A percentile compares a stretch with the other conserved stretches of the same genome.
phyloP scores from a whole-genome alignment of 208 protist genomes.

The Tritrichomonas musculus region DNA sequence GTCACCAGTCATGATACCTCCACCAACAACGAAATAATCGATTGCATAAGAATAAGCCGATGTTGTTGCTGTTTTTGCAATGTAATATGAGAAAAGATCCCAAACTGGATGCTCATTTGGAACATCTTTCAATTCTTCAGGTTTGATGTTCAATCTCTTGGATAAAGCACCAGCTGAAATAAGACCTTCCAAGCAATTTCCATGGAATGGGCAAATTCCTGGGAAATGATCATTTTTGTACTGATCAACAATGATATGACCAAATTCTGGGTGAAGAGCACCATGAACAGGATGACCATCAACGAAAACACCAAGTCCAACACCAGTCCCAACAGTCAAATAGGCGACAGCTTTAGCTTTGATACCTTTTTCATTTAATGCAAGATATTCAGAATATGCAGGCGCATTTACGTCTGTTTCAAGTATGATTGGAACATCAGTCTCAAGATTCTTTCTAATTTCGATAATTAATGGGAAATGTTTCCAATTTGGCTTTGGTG shows the following conservation, averaged over 20 bases:
- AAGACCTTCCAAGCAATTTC: conserved; percentile 59
- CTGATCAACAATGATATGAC: conserved; percentile 48
- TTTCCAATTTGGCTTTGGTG: neutral
- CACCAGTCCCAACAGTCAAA: conserved; percentile 63
- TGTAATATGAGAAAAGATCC: conserved; percentile 46
- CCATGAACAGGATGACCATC: conserved; percentile 56
- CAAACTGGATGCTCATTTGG: conserved; percentile 55
- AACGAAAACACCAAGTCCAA: conserved; percentile 57
- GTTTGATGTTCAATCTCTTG: conserved; percentile 41
- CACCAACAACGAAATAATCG: conserved; percentile 39
- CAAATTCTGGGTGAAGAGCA: conserved; percentile 60
- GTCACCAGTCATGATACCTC: conserved; percentile 32
- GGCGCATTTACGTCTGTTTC: conserved; percentile 26
- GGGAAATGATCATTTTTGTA: conserved; percentile 47
- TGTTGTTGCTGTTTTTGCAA: conserved; percentile 13
- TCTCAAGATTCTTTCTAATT: neutral
- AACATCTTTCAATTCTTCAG: conserved; percentile 40
- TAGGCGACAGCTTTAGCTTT: conserved; percentile 53
- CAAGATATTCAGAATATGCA: neutral
- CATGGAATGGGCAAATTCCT: conserved; percentile 61
- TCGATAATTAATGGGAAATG: neutral
- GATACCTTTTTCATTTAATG: neutral
- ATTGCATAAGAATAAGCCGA: conserved; percentile 28
- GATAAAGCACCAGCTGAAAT: conserved; percentile 52
- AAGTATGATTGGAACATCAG: neutral